These are phyloP conservation scores for Tephrocybe sp. DNA, from an alignment of 768 basidiomycete genomes.

Conservation along the genomic window DNA sequence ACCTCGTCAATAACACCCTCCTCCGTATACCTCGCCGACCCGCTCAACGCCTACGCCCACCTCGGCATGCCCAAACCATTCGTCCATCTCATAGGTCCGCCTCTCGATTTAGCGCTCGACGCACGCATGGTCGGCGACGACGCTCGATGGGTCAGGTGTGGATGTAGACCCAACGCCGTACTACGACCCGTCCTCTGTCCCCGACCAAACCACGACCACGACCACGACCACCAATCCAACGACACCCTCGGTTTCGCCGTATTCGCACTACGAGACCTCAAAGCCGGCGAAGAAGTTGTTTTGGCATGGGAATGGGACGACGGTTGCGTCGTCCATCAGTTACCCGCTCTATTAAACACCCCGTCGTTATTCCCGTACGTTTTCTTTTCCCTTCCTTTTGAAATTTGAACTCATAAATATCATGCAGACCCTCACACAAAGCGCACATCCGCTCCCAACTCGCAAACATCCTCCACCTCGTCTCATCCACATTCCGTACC, in stretches of 20 bases:
- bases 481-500: constrained; percentile 68
- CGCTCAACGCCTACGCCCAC: background rate
- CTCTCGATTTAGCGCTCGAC: constrained; percentile 78
- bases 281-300: constrained; percentile 82
- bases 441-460: constrained; percentile 63
- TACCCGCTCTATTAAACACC: constrained; percentile 64
- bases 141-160: constrained; percentile 58
- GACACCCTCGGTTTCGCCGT: constrained; percentile 63
- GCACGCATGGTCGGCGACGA: constrained; percentile 67
- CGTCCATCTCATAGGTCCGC: constrained; percentile 76
- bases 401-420: background rate
- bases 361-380: constrained; percentile 53
- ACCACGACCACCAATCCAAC: too few relatives aligned
- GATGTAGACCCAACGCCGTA: constrained; percentile 67
- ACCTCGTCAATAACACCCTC: background rate
- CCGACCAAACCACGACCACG: too few relatives aligned
- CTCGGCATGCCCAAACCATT: background rate
- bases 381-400: too few relatives aligned
- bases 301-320: constrained; percentile 99
- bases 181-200: constrained; percentile 49
- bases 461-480: constrained; percentile 65
- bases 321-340: constrained; percentile 73
- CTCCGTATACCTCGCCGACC: background rate
- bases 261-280: constrained; percentile 77
- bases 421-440: constrained; percentile 40